Evolutionary conservation across 208 protist genomes (phyloP), one percentile per base, ranked within the genome.

Genomic region (Acanthamoeba lenticulata): DNA sequence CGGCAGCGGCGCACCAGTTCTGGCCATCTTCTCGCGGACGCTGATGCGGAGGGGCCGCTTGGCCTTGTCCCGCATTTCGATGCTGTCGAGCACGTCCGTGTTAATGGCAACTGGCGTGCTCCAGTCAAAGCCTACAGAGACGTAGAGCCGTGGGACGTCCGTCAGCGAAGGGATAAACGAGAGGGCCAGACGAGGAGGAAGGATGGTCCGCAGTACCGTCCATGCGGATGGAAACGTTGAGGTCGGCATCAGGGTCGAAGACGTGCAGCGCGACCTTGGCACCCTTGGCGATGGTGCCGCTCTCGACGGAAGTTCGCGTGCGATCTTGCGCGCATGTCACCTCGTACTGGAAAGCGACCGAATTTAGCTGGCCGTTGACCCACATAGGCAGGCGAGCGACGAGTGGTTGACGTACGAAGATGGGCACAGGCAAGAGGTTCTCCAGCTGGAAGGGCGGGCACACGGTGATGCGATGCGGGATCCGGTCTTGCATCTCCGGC

Each of bases 61-160:
- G 40, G 40, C 90, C 19, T 49, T 21, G 24, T 93, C 90, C 36
- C 57, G 19, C 90, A 93, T 83, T n/a, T 93, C 90, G 29, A 93
- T 65, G 1, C 17, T 93, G 29, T 93, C 90, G 4, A 32, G 19
- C 15, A 93, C 90, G 36, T 93, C 90, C 6, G 36, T 57, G 57
- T 83, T 93, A 62, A 93, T 93, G 0, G 90, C 24, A 0, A 81
- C 57, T 9, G n/a, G 29, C 11, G 21, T 60, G 47, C 90, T 93
- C 90, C 90, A 93, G 9, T 77, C 32, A 27, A 93, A 93, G 29
- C 90, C 79, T 88, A 44, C 36, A 83, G n/a, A n/a, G n/a, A n/a
- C n/a, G n/a, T n/a, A n/a, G n/a, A n/a, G n/a, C n/a, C n/a, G n/a
- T n/a, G n/a, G n/a, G n/a, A n/a, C n/a, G n/a, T n/a, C n/a, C n/a